Conservation (phyloP, 1,284 basidiomycete genomes). For the Apiotrichum gracile region DNA sequence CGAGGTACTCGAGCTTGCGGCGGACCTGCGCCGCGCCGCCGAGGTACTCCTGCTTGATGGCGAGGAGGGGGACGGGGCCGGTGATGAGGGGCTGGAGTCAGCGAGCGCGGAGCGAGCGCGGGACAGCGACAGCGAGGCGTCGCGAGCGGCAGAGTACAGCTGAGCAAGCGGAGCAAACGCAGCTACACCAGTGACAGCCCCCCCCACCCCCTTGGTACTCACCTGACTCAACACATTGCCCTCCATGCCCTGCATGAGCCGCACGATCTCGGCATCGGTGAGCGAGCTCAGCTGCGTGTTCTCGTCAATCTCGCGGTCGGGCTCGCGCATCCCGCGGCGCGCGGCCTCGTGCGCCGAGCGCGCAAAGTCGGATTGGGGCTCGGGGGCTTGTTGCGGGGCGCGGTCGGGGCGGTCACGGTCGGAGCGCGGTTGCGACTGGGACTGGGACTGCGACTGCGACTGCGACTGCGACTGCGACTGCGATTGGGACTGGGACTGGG, state of each 20-base stretch:
- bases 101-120: too few relatives aligned
- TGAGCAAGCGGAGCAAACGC: background rate
- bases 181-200: too few relatives aligned
- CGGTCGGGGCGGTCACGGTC: background rate
- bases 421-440: background rate
- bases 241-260: conserved; percentile 41
- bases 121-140: too few relatives aligned
- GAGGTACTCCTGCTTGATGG: conserved; percentile 57
- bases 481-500: background rate
- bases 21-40: conserved; percentile 55
- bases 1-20: conserved; percentile 61
- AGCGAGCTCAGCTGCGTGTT: conserved; percentile 42
- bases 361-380: conserved; percentile 5
- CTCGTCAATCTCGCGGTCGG: conserved; percentile 41
- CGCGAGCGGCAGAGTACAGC: too few relatives aligned
- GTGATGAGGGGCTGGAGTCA: conserved; percentile 43
- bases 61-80: conserved; percentile 39
- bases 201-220: too few relatives aligned
- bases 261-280: conserved; percentile 47
- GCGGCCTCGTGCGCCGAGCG: conserved; percentile 10
- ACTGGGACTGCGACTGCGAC: background rate
- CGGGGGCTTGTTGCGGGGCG: background rate
- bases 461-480: background rate
- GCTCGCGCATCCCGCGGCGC: conserved; percentile 1
- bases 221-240: conserved; percentile 32